A percentile compares a stretch with the other conserved stretches of the same genome.
Conservation (phyloP, 495 filamentous ascomycete species). For the Darksidea phi region DNA sequence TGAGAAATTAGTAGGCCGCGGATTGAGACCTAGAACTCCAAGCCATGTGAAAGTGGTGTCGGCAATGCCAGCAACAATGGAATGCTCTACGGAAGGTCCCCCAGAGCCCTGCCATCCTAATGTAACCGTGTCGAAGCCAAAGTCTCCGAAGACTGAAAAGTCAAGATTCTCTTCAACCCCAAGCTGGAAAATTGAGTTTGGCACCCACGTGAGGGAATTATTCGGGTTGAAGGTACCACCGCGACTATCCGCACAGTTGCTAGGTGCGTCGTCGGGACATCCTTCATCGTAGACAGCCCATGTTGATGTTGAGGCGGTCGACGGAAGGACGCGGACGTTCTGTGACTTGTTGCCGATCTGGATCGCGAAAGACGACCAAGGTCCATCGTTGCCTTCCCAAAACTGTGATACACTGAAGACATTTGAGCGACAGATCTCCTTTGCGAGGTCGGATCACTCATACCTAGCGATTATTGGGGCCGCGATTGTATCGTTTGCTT, state of each 20-base stretch:
- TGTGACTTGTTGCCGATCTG: slow-evolving; percentile 58
- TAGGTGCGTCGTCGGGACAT: slow-evolving; percentile 45
- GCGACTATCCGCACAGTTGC: slow-evolving; percentile 42
- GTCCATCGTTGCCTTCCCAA: slow-evolving; percentile 34
- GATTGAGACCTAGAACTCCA: slow-evolving; percentile 58
- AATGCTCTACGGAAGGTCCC: slow-evolving; percentile 42
- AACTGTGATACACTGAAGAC: slow-evolving; percentile 24
- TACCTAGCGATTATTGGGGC: slow-evolving; percentile 26
- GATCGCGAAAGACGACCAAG: slow-evolving; percentile 51
- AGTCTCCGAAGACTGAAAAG: slow-evolving; percentile 54
- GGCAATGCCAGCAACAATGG: slow-evolving; percentile 56
- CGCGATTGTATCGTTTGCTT: slow-evolving; percentile 13
- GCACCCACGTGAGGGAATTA: slow-evolving; percentile 57
- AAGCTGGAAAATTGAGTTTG: slow-evolving; percentile 55
- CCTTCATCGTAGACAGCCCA: slow-evolving; percentile 56
- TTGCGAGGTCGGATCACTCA: background rate
- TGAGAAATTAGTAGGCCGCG: slow-evolving; percentile 44
- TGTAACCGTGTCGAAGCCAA: slow-evolving; percentile 56
- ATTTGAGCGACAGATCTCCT: background rate
- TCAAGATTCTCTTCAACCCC: slow-evolving; percentile 54
- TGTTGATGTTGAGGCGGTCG: slow-evolving; percentile 56
- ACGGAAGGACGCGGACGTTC: slow-evolving; percentile 56
- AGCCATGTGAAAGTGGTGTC: slow-evolving; percentile 55
- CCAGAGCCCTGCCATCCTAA: slow-evolving; percentile 41
- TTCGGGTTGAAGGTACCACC: slow-evolving; percentile 54